Base-by-base conservation (phyloP, 495 filamentous ascomycete species). In the Clavariopsis aquatica region DNA sequence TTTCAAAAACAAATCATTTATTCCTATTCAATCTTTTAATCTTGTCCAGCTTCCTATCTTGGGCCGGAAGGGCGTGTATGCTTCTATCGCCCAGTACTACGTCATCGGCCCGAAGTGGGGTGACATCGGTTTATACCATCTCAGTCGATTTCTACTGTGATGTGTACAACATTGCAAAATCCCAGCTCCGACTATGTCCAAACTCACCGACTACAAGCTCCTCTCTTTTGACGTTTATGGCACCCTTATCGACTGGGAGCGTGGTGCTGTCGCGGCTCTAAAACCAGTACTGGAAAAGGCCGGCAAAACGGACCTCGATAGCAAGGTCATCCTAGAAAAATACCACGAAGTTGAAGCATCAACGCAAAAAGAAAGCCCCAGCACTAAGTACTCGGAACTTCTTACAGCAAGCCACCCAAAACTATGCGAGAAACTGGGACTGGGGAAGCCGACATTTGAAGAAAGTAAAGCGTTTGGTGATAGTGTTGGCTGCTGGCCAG, bases 191-290 rank as follows among this genome's bases (percentile, higher is more conserved):
- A 43, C 38, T 17, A 43, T 43, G 38, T 43, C 38, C 13, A 43
- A 43, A 27, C 74, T 83, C 20, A 73, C 73, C 19, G 60, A 75
- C 62, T 84, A 77, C 73, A 74, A 70, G 4, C 71, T 86, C 57
- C 84, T 92, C 31, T 79, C 77, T 71, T 94, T 95, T 78, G 90
- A 95, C 74, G 84, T 89, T 79, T 93, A 90, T 74, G 88, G 90
- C 73, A 95, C 91, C 0, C 81, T 93, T 24, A 85, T 93, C 52
- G 88, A 93, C 79, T 90, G 87, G 88, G 84, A 92, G 73, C 59
- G 68, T 24, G 75, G 79, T 34, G 64, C 80, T 52, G 60, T 71
- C 55, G 59, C 59, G 17, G 69, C 74, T 12, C 70, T 79, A 36
- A 66, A 69, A 26, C 66, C 62, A 1, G 8, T 60, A 1, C 51